phyloP scores from a whole-genome alignment of 345 rosid genomes.

The Pelargonium nanum region DNA sequence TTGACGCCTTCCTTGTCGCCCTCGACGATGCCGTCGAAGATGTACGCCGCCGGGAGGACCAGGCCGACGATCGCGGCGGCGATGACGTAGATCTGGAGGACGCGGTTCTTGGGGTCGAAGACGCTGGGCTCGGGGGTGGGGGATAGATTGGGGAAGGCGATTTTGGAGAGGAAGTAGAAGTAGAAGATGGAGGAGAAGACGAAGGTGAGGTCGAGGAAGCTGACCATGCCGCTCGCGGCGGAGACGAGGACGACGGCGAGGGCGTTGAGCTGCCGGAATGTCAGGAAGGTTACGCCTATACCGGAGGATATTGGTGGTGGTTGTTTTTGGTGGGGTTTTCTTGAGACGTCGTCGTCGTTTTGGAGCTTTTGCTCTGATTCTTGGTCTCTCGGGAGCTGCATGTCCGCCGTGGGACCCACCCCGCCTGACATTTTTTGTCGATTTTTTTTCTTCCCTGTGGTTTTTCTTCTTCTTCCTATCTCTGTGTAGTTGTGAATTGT shows the following conservation, averaged over 20 bases:
- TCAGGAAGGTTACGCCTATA: constrained; percentile 22
- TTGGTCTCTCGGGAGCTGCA: constrained; percentile 40
- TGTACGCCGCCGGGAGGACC: constrained; percentile 53
- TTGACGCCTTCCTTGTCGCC: constrained; percentile 60
- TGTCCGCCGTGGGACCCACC: constrained; percentile 56
- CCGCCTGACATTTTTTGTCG: constrained; percentile 60
- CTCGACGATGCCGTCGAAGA: constrained; percentile 59
- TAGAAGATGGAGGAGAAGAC: constrained; percentile 40
- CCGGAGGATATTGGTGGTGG: constrained; percentile 6
- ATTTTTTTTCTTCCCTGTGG: neutral
- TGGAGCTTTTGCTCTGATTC: constrained; percentile 15
- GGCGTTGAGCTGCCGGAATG: constrained; percentile 52
- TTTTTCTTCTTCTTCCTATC: too few relatives aligned
- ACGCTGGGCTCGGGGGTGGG: constrained; percentile 25
- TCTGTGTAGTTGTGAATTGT: neutral
- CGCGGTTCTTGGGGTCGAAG: constrained; percentile 31
- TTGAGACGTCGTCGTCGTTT: constrained; percentile 7
- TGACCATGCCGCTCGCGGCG: constrained; percentile 63
- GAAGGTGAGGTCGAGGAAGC: constrained; percentile 46
- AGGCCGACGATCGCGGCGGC: constrained; percentile 50
- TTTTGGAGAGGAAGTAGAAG: constrained; percentile 47
- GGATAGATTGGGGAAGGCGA: constrained; percentile 43
- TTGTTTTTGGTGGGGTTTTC: constrained; percentile 8
- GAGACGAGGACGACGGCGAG: constrained; percentile 47
- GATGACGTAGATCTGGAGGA: constrained; percentile 38